A percentile compares a stretch with the other conserved stretches of the same genome.
Conservation (phyloP, 768 basidiomycete species). For the Mrakia hoshinonis region DNA sequence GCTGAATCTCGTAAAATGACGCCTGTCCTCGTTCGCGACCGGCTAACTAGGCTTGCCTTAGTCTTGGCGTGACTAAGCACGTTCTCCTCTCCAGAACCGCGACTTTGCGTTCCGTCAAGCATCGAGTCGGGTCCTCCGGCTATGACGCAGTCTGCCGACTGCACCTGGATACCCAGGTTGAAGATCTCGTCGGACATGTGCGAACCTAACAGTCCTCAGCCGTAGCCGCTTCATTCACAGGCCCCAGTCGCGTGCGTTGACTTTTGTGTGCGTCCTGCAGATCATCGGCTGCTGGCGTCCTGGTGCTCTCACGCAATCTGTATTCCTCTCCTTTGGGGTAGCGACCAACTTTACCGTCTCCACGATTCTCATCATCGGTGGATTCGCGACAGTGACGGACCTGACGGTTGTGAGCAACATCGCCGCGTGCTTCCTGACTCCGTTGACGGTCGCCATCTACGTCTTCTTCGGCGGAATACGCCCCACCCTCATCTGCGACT, state of each 20-base stretch:
- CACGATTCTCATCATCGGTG: conserved; percentile 42
- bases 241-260: conserved; percentile 36
- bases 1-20: too few relatives aligned
- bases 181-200: too few relatives aligned
- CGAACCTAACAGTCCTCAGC: too few relatives aligned
- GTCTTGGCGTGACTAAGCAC: too few relatives aligned
- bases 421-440: conserved; percentile 84
- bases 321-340: conserved; percentile 85
- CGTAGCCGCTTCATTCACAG: too few relatives aligned
- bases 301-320: conserved; percentile 63
- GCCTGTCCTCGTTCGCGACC: too few relatives aligned
- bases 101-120: too few relatives aligned
- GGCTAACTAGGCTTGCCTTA: too few relatives aligned
- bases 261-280: conserved; percentile 72
- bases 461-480: conserved; percentile 41
- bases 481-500: conserved; percentile 43
- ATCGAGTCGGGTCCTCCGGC: too few relatives aligned
- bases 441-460: conserved; percentile 77
- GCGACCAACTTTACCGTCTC: conserved; percentile 78
- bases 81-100: too few relatives aligned
- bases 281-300: conserved; percentile 62
- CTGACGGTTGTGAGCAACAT: conserved; percentile 84
- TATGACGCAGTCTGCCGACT: too few relatives aligned
- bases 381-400: conserved; percentile 73
- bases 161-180: too few relatives aligned